These are phyloP conservation scores for Lobosporangium transversale DNA, from an alignment of 192 early-diverging fungal genomes.

Conservation along the genomic window DNA sequence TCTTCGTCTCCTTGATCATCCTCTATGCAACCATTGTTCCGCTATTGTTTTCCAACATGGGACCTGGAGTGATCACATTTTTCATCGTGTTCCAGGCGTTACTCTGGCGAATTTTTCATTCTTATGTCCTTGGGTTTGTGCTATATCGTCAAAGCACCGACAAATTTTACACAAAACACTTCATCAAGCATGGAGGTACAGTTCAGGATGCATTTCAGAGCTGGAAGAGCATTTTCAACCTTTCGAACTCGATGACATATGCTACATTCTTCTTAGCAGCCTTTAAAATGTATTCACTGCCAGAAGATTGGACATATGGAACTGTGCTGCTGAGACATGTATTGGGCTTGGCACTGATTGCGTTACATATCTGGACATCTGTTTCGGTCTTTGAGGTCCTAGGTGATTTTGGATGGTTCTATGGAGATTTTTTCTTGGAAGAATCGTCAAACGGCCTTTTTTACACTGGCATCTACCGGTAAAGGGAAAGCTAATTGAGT, in stretches of 20 bases:
- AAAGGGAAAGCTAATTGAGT: too few species aligned
- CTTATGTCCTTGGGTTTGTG: slow-evolving; percentile 79
- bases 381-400: slow-evolving; percentile 90
- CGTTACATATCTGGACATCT: slow-evolving; percentile 92
- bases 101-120: slow-evolving; percentile 89
- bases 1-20: slow-evolving; percentile 79
- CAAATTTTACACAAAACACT: slow-evolving; percentile 89
- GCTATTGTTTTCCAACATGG: slow-evolving; percentile 56
- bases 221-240: slow-evolving; percentile 98
- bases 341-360: slow-evolving; percentile 81
- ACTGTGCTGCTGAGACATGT: slow-evolving; percentile 84
- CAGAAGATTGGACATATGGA: slow-evolving; percentile 73
- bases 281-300: slow-evolving; percentile 80
- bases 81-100: slow-evolving; percentile 77
- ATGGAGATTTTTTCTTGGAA: slow-evolving; percentile 96
- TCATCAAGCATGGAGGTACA: slow-evolving; percentile 91
- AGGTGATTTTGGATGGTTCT: slow-evolving; percentile 98
- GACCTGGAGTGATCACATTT: slow-evolving; percentile 41
- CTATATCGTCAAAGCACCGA: slow-evolving; percentile 80
- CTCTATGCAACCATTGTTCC: slow-evolving; percentile 79
- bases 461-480: slow-evolving; percentile 87
- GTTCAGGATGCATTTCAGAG: slow-evolving; percentile 88
- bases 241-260: slow-evolving; percentile 91
- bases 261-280: slow-evolving; percentile 85
- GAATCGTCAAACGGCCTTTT: slow-evolving; percentile 74